A percentile compares a stretch with the other conserved stretches of the same genome.
These are phyloP conservation scores for Ramalina intermedia DNA, from an alignment of 495 filamentous ascomycete genomes.

Conservation along the genomic window DNA sequence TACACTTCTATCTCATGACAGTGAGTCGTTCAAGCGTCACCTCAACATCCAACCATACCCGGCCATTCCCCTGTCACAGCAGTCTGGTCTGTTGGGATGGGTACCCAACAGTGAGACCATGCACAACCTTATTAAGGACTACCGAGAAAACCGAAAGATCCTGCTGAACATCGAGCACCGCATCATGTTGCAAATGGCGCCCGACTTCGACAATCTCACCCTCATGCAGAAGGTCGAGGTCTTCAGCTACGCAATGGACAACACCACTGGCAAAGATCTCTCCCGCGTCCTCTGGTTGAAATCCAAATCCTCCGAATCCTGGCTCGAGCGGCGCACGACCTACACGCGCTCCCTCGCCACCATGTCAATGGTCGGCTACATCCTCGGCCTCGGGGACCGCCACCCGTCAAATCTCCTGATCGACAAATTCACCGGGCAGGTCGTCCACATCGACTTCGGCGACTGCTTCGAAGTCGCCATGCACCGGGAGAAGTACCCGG, in stretches of 20 bases:
- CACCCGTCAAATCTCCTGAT: conserved; percentile 97
- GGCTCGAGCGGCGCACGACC: conserved; percentile 92
- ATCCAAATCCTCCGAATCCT: conserved; percentile 93
- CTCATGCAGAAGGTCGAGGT: conserved; percentile 99
- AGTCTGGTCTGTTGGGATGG: conserved; percentile 88
- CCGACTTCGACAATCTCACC: conserved; percentile 94
- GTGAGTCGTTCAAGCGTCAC: conserved; percentile 92
- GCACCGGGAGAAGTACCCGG: conserved; percentile 98
- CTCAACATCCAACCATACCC: conserved; percentile 90
- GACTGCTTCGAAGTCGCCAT: conserved; percentile 99
- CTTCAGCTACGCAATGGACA: conserved; percentile 96
- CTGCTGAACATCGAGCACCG: conserved; percentile 97
- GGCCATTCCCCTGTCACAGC: conserved; percentile 88
- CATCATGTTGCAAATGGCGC: conserved; percentile 99
- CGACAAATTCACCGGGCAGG: conserved; percentile 84
- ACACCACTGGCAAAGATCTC: conserved; percentile 95
- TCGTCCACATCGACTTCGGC: conserved; percentile 97
- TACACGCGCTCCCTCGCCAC: conserved; percentile 95
- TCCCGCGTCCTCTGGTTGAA: conserved; percentile 97
- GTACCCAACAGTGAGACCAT: conserved; percentile 97
- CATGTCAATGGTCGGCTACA: conserved; percentile 99
- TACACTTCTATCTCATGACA: conserved; percentile 79
- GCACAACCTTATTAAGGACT: conserved; percentile 91
- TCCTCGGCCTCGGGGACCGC: conserved; percentile 88
- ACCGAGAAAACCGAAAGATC: conserved; percentile 90